A percentile compares a stretch with the other conserved stretches of the same genome.
phyloP scores from a whole-genome alignment of 2,329 filamentous ascomycete genomes.

The Fusarium irregulare region DNA sequence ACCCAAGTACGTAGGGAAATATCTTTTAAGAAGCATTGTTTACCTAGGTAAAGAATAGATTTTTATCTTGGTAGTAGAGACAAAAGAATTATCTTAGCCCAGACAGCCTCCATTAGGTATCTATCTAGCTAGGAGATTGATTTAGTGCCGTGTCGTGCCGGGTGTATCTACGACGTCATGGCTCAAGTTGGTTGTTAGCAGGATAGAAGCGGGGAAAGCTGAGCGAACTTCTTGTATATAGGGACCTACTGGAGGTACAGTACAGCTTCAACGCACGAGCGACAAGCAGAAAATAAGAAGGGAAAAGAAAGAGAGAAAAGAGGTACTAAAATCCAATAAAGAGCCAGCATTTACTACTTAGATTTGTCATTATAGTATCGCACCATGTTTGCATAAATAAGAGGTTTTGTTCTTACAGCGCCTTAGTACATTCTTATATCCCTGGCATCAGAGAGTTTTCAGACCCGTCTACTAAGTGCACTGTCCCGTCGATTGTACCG shows the following conservation, averaged over 20 bases:
- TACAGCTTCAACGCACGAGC: background rate
- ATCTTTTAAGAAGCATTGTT: background rate
- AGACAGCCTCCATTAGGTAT: background rate
- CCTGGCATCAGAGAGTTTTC: too few relatives aligned
- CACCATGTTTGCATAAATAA: too few relatives aligned
- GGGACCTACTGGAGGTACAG: too few relatives aligned
- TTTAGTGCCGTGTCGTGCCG: background rate
- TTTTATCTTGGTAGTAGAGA: background rate
- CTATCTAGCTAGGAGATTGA: background rate
- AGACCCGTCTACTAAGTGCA: too few relatives aligned
- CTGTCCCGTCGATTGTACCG: too few relatives aligned
- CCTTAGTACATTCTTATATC: too few relatives aligned
- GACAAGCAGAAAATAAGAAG: background rate
- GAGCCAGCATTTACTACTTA: too few relatives aligned
- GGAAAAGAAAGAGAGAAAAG: background rate
- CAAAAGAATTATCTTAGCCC: background rate
- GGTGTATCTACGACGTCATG: slow-evolving; percentile 27
- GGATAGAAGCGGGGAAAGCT: background rate
- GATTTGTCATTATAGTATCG: too few relatives aligned
- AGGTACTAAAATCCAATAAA: too few relatives aligned
- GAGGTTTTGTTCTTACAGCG: too few relatives aligned
- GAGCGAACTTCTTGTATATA: background rate
- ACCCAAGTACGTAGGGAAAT: background rate
- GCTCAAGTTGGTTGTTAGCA: background rate
- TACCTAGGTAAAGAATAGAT: background rate